phyloP scores from a whole-genome alignment of 768 basidiomycete species.

The Kwoniella dejecticola region DNA sequence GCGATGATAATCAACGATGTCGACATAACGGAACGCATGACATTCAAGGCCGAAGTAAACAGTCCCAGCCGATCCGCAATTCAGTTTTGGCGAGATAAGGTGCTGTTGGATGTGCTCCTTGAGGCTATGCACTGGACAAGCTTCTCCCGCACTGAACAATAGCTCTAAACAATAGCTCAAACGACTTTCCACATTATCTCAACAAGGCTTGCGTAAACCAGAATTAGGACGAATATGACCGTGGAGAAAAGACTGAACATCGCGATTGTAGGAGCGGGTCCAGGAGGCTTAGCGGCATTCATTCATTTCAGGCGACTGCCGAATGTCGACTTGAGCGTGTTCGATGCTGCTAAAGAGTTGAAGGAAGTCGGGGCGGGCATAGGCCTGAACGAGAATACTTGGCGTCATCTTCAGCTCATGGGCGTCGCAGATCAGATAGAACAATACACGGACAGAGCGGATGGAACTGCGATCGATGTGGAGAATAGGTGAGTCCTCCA shows the following conservation, averaged over 20 bases:
- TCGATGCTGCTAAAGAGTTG: constrained; percentile 38
- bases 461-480: constrained; percentile 13
- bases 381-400: constrained; percentile 39
- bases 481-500: constrained; percentile 13
- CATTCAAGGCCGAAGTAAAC: no score
- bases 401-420: constrained; percentile 33
- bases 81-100: no score
- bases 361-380: constrained; percentile 48
- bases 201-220: no score
- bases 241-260: constrained; percentile 3
- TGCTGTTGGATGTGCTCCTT: no score
- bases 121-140: no score
- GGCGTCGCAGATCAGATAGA: constrained; percentile 26
- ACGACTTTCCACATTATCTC: no score
- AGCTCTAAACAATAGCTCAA: no score
- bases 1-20: no score
- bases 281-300: constrained; percentile 14
- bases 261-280: constrained; percentile 13
- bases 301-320: constrained; percentile 25
- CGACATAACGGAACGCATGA: no score
- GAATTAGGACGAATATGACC: no score
- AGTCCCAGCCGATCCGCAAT: no score
- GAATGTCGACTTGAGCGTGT: constrained; percentile 29
- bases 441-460: constrained; percentile 21
- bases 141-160: no score